Base-by-base conservation (phyloP, 2,329 filamentous ascomycete species). In the Periglandula ipomoeae region DNA sequence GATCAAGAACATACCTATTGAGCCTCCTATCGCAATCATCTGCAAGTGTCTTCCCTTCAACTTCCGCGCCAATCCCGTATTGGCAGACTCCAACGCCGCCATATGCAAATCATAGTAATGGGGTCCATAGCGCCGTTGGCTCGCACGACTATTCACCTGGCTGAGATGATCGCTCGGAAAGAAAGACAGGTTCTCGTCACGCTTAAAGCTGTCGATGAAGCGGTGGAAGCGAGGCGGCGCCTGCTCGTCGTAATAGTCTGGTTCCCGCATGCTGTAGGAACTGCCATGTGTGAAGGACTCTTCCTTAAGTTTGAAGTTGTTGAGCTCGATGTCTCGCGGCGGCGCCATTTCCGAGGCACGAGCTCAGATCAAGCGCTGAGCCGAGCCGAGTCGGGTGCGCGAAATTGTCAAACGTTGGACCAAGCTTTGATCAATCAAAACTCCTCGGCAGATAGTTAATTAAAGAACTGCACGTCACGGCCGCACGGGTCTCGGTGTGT, bases 21-120 rank as follows among this genome's bases (percentile, higher is more conserved):
- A 91, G 39, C 90, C 90, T 58, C 89, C 89, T 56, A 96, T 95
- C 13, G 91, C 91, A 73, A 96, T 96, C 91, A 96, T 96, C 71
- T 96, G 90, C 62, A 96, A 64, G 71, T 97, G 91, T 43, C 89
- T 77, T 19, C 83, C 82, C 68, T 94, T 93, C 56, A 95, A 69
- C 64, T 82, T 84, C 59, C 89, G 76, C 45, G 85, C 81, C 45
- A 97, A 74, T 7, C 85, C 81, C 41, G 87, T 84, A 55, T 83
- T 76, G 4, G 87, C 85, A 2, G 88, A 90, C 61, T 89, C 84
- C 55, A 88, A 69, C 61, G 87, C 76, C 43, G 78, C 81, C 56
- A 69, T 66, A 24, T 71, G 72, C 46, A 81, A 55, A 58, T 81
- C 77, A 56, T 75, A 81, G 60, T 76, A 76, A 50, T 77, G 73